These are phyloP conservation scores for Colletotrichum musae DNA, from an alignment of 2,329 filamentous ascomycete species.

Conservation along the genomic window DNA sequence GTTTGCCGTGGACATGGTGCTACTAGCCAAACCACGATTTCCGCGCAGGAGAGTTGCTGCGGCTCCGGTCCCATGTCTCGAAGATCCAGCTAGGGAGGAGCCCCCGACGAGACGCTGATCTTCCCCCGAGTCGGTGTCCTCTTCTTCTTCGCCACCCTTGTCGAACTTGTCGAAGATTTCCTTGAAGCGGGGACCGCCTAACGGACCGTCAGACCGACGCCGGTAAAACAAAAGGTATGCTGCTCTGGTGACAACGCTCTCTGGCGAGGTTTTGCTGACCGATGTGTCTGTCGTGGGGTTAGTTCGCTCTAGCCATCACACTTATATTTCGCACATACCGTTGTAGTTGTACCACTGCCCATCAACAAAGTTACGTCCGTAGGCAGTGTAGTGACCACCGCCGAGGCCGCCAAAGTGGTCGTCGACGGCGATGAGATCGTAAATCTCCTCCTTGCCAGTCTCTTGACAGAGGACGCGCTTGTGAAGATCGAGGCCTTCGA, in stretches of 20 bases:
- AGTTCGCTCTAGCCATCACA: conserved; percentile 49
- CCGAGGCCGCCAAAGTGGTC: conserved; percentile 95
- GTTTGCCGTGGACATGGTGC: conserved; percentile 48
- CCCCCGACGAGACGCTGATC: conserved; percentile 85
- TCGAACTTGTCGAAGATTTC: conserved; percentile 77
- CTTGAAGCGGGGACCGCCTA: conserved; percentile 84
- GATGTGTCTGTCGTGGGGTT: conserved; percentile 76
- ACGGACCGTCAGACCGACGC: conserved; percentile 80
- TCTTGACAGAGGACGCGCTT: conserved; percentile 84
- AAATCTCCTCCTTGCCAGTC: conserved; percentile 85
- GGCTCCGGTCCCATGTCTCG: conserved; percentile 86
- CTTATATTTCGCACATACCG: conserved; percentile 70
- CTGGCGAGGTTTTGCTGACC: conserved; percentile 73
- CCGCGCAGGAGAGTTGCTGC: conserved; percentile 79
- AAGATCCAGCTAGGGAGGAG: conserved; percentile 91
- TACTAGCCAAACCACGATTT: conserved; percentile 71
- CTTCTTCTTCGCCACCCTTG: conserved; percentile 63
- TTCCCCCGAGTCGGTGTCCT: conserved; percentile 78
- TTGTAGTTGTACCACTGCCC: conserved; percentile 97
- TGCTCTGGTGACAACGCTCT: conserved; percentile 77
- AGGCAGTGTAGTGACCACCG: conserved; percentile 96
- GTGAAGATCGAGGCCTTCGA: conserved; percentile 87
- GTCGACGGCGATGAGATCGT: conserved; percentile 95
- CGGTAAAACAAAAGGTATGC: conserved; percentile 98
- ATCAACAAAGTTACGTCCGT: conserved; percentile 92